phyloP scores from a whole-genome alignment of 768 basidiomycete genomes.

The Amanita phalloides region DNA sequence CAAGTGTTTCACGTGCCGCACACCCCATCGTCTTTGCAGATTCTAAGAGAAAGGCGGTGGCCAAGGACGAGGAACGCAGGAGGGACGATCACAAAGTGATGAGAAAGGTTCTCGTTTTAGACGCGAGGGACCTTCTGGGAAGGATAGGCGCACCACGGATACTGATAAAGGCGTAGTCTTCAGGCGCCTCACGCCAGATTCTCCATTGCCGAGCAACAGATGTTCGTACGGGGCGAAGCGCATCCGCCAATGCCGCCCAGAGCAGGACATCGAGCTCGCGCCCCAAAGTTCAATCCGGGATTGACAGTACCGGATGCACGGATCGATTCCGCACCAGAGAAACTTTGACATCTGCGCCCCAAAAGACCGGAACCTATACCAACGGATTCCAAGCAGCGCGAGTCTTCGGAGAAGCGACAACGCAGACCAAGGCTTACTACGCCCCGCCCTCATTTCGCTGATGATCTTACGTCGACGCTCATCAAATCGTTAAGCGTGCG shows the following conservation, averaged over 20 bases:
- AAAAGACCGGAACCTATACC: not conserved
- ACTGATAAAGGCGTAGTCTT: not conserved
- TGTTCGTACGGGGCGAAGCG: not conserved
- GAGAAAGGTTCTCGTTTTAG: not conserved
- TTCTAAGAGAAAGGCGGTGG: not conserved
- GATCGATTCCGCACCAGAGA: not conserved
- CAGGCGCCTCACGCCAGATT: not conserved
- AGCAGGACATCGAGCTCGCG: not conserved
- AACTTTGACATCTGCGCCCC: not conserved
- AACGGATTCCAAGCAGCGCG: not conserved
- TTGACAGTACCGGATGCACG: not conserved
- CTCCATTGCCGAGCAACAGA: not conserved
- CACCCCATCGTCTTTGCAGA: not conserved
- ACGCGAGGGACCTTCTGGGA: not conserved
- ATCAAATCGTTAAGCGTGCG: conserved; percentile 54
- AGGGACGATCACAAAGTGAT: not conserved
- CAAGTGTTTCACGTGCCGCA: too few species aligned
- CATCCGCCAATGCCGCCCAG: not conserved
- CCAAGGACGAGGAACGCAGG: not conserved
- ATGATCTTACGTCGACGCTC: conserved; percentile 70
- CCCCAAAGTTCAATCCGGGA: not conserved
- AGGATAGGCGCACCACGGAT: not conserved
- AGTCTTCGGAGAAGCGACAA: not conserved
- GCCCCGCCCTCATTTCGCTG: conserved; percentile 14
- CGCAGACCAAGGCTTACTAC: not conserved